phyloP scores from a whole-genome alignment of 169 alveolate genomes.

The Eimeria praecox region DNA sequence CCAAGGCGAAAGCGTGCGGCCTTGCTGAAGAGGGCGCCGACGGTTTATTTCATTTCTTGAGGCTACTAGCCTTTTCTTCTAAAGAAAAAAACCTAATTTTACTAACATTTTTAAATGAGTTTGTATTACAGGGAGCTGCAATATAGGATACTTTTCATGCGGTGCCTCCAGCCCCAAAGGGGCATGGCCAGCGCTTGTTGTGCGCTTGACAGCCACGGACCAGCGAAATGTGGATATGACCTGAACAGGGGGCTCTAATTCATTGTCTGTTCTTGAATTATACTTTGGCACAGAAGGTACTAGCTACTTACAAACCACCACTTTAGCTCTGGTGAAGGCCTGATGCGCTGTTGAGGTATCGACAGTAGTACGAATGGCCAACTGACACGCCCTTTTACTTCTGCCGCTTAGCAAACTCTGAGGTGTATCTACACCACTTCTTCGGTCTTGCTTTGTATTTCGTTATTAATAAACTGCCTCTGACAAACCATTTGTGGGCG shows the following conservation, averaged over 20 bases:
- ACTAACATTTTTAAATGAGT: background rate
- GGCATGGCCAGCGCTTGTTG: background rate
- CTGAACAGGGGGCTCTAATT: background rate
- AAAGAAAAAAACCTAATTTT: background rate
- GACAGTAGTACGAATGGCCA: background rate
- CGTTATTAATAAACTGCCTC: background rate
- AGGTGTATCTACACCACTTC: background rate
- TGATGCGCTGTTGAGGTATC: background rate
- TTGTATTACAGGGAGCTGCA: background rate
- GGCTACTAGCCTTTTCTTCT: too few species aligned
- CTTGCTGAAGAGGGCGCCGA: background rate
- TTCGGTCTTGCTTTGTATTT: background rate
- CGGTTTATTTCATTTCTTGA: too few species aligned
- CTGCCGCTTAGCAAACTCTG: background rate
- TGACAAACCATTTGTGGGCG: background rate
- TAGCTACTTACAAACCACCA: background rate
- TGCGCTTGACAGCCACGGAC: background rate
- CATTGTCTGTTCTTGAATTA: background rate
- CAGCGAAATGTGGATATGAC: background rate
- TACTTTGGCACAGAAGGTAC: background rate
- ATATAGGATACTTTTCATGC: background rate
- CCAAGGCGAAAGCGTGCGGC: constrained; percentile 56
- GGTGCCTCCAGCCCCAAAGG: background rate
- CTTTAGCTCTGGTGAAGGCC: background rate
- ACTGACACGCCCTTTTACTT: background rate